Conservation (phyloP, 2,329 filamentous ascomycete species). For the Fusarium nanum region DNA sequence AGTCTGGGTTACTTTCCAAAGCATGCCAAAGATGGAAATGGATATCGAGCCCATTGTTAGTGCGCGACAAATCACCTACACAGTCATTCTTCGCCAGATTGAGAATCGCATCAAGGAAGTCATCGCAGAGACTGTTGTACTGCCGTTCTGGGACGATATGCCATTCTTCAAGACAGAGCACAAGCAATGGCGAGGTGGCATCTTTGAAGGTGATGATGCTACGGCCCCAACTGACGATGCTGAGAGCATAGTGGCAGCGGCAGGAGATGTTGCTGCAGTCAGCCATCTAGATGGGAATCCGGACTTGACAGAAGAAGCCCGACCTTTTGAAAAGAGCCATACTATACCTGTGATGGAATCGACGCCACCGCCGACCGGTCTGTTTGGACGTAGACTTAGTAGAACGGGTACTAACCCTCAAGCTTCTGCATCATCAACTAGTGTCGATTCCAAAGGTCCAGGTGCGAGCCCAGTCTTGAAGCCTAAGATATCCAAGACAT, state of each 20-base stretch:
- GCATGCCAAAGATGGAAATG: slow-evolving; percentile 93
- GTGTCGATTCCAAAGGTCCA: slow-evolving; percentile 60
- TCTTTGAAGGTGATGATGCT: slow-evolving; percentile 72
- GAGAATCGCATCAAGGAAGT: slow-evolving; percentile 96
- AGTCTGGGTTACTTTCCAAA: slow-evolving; percentile 94
- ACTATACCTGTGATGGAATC: slow-evolving; percentile 60
- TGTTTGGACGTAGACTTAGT: slow-evolving; percentile 63
- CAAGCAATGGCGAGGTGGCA: slow-evolving; percentile 85
- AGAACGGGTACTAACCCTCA: slow-evolving; percentile 51
- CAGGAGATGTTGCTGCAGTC: slow-evolving; percentile 62
- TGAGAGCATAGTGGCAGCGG: slow-evolving; percentile 47
- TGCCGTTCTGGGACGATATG: slow-evolving; percentile 95
- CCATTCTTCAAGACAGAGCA: slow-evolving; percentile 86
- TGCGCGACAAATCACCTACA: slow-evolving; percentile 94
- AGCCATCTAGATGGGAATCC: slow-evolving; percentile 57
- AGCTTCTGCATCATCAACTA: slow-evolving; percentile 59
- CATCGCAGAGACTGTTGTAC: slow-evolving; percentile 88
- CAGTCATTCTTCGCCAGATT: slow-evolving; percentile 89
- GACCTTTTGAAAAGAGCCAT: slow-evolving; percentile 67
- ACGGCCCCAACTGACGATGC: slow-evolving; percentile 48
- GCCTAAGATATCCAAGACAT: slow-evolving; percentile 55
- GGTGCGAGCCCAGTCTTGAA: slow-evolving; percentile 51
- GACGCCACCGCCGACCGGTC: slow-evolving; percentile 51
- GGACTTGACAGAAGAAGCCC: slow-evolving; percentile 55
- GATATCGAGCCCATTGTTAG: slow-evolving; percentile 96